Evolutionary conservation across 495 filamentous ascomycete species (phyloP).

Genomic region (Tuber umbilicatum): DNA sequence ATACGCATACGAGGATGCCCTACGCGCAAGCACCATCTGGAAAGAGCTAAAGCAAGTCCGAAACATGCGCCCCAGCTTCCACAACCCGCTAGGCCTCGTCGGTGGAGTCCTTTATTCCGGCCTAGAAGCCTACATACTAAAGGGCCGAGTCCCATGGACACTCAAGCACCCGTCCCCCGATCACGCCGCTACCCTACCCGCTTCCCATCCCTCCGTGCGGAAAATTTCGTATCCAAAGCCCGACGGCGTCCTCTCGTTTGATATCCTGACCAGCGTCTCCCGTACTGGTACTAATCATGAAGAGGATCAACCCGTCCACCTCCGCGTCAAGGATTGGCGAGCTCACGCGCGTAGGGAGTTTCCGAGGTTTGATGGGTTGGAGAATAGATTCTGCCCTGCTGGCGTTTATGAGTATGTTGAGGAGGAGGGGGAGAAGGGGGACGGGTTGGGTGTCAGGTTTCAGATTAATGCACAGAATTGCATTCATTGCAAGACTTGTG

Average conservation of each 20-base stretch:
- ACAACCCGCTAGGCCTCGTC: slow-evolving; percentile 71
- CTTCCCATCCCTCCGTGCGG: slow-evolving; percentile 48
- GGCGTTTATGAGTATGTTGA: slow-evolving; percentile 98
- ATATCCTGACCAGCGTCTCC: slow-evolving; percentile 88
- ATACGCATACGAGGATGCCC: slow-evolving; percentile 84
- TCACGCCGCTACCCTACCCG: slow-evolving; percentile 68
- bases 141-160: slow-evolving; percentile 86
- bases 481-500: slow-evolving; percentile 99
- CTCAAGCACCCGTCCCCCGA: slow-evolving; percentile 73
- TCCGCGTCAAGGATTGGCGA: slow-evolving; percentile 92
- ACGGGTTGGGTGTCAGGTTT: slow-evolving; percentile 69
- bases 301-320: slow-evolving; percentile 93
- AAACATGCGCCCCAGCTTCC: slow-evolving; percentile 95
- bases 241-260: slow-evolving; percentile 86
- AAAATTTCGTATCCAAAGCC: slow-evolving; percentile 98
- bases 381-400: slow-evolving; percentile 98
- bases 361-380: slow-evolving; percentile 82
- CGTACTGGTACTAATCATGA: slow-evolving; percentile 97
- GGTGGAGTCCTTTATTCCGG: slow-evolving; percentile 92
- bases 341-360: slow-evolving; percentile 73
- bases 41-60: slow-evolving; percentile 88
- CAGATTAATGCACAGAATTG: slow-evolving; percentile 98
- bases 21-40: slow-evolving; percentile 87
- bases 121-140: slow-evolving; percentile 79
- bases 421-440: slow-evolving; percentile 64